Conservation (phyloP, 1,284 basidiomycete species). For the Puccinia coronata region DNA sequence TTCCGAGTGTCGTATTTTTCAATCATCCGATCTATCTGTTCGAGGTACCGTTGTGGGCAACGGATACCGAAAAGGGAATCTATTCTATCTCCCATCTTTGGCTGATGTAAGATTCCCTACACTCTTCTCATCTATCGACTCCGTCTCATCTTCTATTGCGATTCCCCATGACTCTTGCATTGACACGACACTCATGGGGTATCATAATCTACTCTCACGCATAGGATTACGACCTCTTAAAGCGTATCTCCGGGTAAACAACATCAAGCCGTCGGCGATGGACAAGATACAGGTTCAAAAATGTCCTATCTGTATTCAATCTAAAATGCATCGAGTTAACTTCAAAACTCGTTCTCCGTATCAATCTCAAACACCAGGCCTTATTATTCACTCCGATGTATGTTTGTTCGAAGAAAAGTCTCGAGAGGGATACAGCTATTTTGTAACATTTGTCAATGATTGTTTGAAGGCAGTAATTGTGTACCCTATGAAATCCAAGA, state of each 20-base stretch:
- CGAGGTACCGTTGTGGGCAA: neutral
- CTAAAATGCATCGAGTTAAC: neutral
- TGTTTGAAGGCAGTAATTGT: neutral
- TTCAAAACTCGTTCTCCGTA: neutral
- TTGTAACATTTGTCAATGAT: neutral
- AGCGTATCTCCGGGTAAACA: neutral
- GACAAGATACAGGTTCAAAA: neutral
- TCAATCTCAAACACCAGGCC: neutral
- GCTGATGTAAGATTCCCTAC: neutral
- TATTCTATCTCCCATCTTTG: neutral
- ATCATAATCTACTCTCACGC: neutral
- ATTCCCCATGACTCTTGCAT: too few species aligned
- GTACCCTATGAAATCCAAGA: constrained; percentile 12
- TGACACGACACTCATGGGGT: neutral
- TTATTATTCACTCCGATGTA: constrained; percentile 22
- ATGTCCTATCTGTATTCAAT: neutral
- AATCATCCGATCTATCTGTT: too few species aligned
- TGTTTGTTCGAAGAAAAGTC: neutral
- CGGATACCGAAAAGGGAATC: neutral
- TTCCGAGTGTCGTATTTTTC: neutral
- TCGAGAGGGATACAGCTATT: neutral
- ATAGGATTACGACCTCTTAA: neutral
- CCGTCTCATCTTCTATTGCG: neutral
- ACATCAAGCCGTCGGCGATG: neutral
- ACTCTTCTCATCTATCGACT: too few species aligned